Evolutionary conservation across 2,329 filamentous ascomycete species (phyloP).

Genomic region (Elsinoe australis): DNA sequence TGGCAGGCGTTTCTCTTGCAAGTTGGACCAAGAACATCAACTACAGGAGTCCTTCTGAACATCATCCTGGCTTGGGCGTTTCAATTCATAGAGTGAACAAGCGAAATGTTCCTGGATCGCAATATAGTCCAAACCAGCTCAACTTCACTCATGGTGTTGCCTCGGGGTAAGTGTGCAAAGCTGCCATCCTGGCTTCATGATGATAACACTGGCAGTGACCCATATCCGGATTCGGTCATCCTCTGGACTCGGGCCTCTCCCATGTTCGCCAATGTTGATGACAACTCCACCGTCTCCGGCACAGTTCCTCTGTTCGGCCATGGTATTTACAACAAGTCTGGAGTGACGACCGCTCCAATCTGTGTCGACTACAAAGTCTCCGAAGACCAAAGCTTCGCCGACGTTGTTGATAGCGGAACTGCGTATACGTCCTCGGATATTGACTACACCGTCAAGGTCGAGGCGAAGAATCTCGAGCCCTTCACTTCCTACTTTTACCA

Average conservation of each 20-base stretch:
- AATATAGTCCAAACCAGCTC: conserved; percentile 42
- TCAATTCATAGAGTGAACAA: conserved; percentile 55
- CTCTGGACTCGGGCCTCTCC: conserved; percentile 38
- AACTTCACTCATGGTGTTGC: conserved; percentile 57
- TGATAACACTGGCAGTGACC: conserved; percentile 33
- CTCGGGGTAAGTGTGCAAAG: conserved; percentile 25
- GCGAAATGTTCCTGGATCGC: conserved; percentile 42
- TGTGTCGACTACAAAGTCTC: conserved; percentile 61
- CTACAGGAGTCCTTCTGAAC: conserved; percentile 58
- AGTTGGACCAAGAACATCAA: conserved; percentile 50
- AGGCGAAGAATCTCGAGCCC: conserved; percentile 54
- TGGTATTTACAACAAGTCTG: conserved; percentile 38
- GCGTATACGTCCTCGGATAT: conserved; percentile 65
- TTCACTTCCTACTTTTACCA: conserved; percentile 64
- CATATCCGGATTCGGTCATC: conserved; percentile 38
- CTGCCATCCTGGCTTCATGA: conserved; percentile 19
- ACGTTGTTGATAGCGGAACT: conserved; percentile 49
- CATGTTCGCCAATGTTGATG: conserved; percentile 34
- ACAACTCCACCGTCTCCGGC: conserved; percentile 49
- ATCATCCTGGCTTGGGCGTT: conserved; percentile 57
- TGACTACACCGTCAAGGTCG: conserved; percentile 68
- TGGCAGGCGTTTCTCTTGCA: conserved; percentile 24
- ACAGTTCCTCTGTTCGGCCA: conserved; percentile 47
- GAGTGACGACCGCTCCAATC: conserved; percentile 51
- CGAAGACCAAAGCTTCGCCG: conserved; percentile 39